phyloP scores from a whole-genome alignment of 1,139 yeast species.

The Lodderomyces elongisporus region DNA sequence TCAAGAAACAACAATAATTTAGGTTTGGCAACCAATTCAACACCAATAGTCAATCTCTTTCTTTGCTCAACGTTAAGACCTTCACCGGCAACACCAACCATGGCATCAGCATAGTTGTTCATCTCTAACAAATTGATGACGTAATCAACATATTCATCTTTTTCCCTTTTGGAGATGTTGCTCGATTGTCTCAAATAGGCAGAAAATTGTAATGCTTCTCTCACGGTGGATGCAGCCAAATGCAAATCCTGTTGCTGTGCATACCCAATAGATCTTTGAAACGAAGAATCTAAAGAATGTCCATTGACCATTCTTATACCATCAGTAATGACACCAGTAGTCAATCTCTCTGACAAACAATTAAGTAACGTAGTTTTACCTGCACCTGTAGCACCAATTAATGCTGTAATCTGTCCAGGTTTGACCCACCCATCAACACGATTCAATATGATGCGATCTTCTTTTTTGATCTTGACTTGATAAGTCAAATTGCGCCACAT shows the following conservation, averaged over 20 bases:
- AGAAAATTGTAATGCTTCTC: conserved; percentile 33
- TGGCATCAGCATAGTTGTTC: conserved; percentile 31
- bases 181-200: conserved; percentile 35
- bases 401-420: conserved; percentile 29
- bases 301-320: conserved; percentile 37
- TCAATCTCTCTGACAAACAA: conserved; percentile 30
- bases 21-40: conserved; percentile 37
- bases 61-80: conserved; percentile 38
- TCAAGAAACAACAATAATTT: conserved; percentile 30
- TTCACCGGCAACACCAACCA: conserved; percentile 38
- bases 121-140: conserved; percentile 30
- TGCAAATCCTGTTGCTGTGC: conserved; percentile 39
- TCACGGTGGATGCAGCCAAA: conserved; percentile 31
- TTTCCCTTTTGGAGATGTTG: conserved; percentile 24
- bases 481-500: conserved; percentile 79
- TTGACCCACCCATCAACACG: conserved; percentile 64
- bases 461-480: conserved; percentile 64
- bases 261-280: conserved; percentile 38
- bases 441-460: conserved; percentile 55
- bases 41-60: conserved; percentile 35
- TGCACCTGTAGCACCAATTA: conserved; percentile 34
- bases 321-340: conserved; percentile 29
- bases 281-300: conserved; percentile 26
- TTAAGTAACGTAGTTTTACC: conserved; percentile 33
- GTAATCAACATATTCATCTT: conserved; percentile 32